Conservation (phyloP, 2,329 filamentous ascomycete genomes). For the Trichoderma brevicompactum region DNA sequence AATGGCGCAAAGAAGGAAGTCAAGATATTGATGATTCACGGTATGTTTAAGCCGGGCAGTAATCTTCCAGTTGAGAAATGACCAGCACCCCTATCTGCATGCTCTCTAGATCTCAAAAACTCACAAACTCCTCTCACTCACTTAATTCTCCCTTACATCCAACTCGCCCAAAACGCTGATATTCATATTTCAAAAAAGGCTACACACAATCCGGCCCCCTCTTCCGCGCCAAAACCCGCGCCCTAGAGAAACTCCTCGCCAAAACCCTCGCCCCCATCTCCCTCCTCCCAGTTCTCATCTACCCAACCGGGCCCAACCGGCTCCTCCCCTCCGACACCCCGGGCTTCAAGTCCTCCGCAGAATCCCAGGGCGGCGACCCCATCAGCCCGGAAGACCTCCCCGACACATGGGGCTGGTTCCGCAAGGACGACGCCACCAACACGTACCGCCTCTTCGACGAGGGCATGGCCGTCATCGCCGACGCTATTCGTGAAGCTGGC, state of each 20-base stretch:
- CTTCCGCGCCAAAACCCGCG: constrained; percentile 88
- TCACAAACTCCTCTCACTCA: no score
- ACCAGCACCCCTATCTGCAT: neutral
- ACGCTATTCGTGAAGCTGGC: constrained; percentile 63
- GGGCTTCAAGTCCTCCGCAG: constrained; percentile 57
- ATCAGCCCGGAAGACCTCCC: constrained; percentile 46
- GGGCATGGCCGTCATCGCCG: constrained; percentile 67
- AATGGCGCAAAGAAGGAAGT: constrained; percentile 53
- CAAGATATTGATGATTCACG: constrained; percentile 80
- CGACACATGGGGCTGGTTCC: constrained; percentile 83
- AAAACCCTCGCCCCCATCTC: constrained; percentile 70
- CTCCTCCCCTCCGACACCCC: constrained; percentile 70
- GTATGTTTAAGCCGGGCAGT: constrained; percentile 44
- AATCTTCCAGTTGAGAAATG: no score
- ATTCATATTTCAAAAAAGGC: constrained; percentile 51
- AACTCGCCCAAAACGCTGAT: neutral
- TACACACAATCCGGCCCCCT: constrained; percentile 88
- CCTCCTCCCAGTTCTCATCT: constrained; percentile 61
- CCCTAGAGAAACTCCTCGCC: constrained; percentile 76
- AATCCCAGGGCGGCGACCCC: constrained; percentile 35
- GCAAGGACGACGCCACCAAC: constrained; percentile 66
- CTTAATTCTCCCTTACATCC: neutral
- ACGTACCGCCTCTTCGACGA: constrained; percentile 72
- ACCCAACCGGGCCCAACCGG: constrained; percentile 70
- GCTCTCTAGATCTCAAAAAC: neutral